These are phyloP conservation scores for Corynespora cassiicola DNA, from an alignment of 2,329 filamentous ascomycete genomes.

Conservation along the genomic window DNA sequence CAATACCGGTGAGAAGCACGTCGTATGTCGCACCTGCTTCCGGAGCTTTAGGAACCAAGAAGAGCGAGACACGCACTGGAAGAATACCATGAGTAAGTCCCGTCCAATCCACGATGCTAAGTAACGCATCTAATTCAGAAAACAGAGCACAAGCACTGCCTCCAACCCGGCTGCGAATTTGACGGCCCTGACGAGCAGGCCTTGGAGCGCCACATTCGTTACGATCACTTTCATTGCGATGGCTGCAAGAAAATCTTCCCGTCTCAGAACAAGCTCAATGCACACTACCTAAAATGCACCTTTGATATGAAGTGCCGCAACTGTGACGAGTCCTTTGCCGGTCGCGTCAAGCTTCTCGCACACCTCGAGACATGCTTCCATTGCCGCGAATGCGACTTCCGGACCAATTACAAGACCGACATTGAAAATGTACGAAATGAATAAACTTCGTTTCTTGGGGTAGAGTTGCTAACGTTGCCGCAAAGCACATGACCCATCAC, in stretches of 20 bases:
- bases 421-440: too few species aligned
- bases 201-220: conserved; percentile 30
- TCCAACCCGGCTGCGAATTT: conserved; percentile 40
- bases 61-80: conserved; percentile 42
- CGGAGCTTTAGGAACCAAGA: conserved; percentile 35
- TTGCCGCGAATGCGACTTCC: conserved; percentile 27
- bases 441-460: too few species aligned
- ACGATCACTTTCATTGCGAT: conserved; percentile 39
- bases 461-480: too few species aligned
- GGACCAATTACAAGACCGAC: conserved; percentile 21
- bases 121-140: background rate
- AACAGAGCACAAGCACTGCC: conserved; percentile 38
- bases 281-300: conserved; percentile 28
- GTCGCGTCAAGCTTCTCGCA: conserved; percentile 21
- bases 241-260: conserved; percentile 35
- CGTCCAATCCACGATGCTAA: background rate
- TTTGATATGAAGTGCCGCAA: conserved; percentile 24
- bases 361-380: conserved; percentile 30
- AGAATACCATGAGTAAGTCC: conserved; percentile 29
- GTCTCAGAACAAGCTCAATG: conserved; percentile 33
- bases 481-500: conserved; percentile 39
- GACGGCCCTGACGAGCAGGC: conserved; percentile 23
- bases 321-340: conserved; percentile 25
- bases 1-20: conserved; percentile 31
- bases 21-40: conserved; percentile 35